phyloP scores from a whole-genome alignment of 2,329 filamentous ascomycete species.

The Penicillium sumatraense region DNA sequence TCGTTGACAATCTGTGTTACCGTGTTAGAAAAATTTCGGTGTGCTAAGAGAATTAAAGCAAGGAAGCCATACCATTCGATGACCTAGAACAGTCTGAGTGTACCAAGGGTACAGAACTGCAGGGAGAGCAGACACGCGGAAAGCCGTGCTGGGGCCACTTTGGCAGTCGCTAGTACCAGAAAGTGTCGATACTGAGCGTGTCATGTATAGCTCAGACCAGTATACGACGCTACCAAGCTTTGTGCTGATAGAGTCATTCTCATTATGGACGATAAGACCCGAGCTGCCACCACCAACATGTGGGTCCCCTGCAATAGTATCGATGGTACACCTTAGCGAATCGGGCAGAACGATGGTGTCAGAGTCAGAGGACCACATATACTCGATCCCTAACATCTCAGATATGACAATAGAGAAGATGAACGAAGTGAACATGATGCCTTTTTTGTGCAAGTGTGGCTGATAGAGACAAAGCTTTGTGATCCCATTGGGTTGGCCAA shows the following conservation, averaged over 20 bases:
- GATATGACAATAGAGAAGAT: constrained; percentile 39
- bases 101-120: constrained; percentile 42
- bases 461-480: constrained; percentile 38
- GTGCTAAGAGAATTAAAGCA: no score
- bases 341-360: constrained; percentile 39
- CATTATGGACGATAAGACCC: constrained; percentile 40
- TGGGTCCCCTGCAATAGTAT: constrained; percentile 36
- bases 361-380: constrained; percentile 44
- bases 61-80: constrained; percentile 32
- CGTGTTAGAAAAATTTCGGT: background rate
- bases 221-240: constrained; percentile 39
- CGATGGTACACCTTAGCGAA: constrained; percentile 34
- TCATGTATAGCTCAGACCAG: constrained; percentile 42
- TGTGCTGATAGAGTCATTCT: constrained; percentile 33
- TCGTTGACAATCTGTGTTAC: constrained; percentile 41
- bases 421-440: constrained; percentile 45
- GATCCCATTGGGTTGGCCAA: constrained; percentile 18
- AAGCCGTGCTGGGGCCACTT: constrained; percentile 42
- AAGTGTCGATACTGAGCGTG: constrained; percentile 34
- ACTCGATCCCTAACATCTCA: constrained; percentile 38
- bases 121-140: constrained; percentile 36
- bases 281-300: constrained; percentile 39
- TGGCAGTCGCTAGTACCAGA: constrained; percentile 42
- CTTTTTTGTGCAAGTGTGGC: constrained; percentile 46
- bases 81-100: constrained; percentile 40